Conservation (phyloP, 177 flowering plant species). For the Telopea speciosissima region DNA sequence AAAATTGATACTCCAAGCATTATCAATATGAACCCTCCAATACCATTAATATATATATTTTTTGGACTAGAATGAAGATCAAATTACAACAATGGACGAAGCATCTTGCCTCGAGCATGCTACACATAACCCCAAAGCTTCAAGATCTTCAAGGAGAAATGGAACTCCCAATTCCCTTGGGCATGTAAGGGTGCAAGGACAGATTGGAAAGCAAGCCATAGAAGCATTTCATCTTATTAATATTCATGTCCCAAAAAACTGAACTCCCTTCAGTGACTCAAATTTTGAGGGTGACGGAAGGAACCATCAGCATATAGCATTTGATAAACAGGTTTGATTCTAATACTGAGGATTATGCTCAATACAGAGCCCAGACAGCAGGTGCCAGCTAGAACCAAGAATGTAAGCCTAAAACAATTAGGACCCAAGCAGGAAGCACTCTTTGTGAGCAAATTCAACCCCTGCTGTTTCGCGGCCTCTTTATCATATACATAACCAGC, state of each 20-base stretch:
- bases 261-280: constrained; percentile 26
- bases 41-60: background rate
- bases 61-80: background rate
- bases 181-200: background rate
- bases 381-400: constrained; percentile 65
- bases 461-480: constrained; percentile 63
- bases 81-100: background rate
- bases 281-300: constrained; percentile 50
- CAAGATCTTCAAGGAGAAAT: background rate
- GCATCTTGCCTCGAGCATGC: background rate
- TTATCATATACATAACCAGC: constrained; percentile 72
- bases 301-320: constrained; percentile 86
- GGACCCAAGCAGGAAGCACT: constrained; percentile 60
- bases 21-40: background rate
- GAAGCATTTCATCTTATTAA: background rate
- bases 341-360: constrained; percentile 48
- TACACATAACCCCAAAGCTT: background rate
- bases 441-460: constrained; percentile 20
- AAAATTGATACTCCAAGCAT: background rate
- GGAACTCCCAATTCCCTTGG: background rate
- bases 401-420: constrained; percentile 66
- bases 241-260: background rate
- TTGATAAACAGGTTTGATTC: constrained; percentile 73
- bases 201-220: background rate
- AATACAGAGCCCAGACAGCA: constrained; percentile 58